phyloP scores from a whole-genome alignment of 306 rosid genomes.

The Ziziphus jujuba region DNA sequence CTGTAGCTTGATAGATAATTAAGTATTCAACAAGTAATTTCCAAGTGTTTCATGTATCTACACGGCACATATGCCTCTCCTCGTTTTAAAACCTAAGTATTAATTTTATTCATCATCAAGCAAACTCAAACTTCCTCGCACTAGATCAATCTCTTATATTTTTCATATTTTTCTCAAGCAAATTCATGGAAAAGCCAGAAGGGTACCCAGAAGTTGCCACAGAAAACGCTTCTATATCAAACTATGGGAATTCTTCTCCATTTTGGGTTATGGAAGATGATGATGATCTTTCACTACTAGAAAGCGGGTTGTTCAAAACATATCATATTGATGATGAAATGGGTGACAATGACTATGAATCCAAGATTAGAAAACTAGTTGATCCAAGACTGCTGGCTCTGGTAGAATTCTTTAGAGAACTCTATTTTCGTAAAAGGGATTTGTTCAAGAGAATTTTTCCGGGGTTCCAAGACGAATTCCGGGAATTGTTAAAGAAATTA shows the following conservation, averaged over 20 bases:
- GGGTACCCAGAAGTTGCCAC: slow-evolving; percentile 22
- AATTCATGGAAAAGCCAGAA: slow-evolving; percentile 30
- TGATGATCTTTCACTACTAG: slow-evolving; percentile 26
- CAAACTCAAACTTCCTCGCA: background rate
- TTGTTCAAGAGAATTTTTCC: slow-evolving; percentile 35
- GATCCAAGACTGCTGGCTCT: slow-evolving; percentile 34
- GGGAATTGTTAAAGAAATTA: slow-evolving; percentile 25
- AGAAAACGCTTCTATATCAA: background rate
- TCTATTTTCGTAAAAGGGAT: slow-evolving; percentile 32
- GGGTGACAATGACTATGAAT: slow-evolving; percentile 23
- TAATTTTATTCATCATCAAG: too few relatives aligned
- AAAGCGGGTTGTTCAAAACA: too few relatives aligned
- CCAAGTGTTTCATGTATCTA: too few relatives aligned
- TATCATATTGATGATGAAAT: slow-evolving; percentile 17
- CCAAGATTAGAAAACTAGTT: slow-evolving; percentile 20
- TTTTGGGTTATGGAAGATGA: background rate
- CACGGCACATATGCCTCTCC: too few relatives aligned
- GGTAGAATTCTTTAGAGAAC: slow-evolving; percentile 43
- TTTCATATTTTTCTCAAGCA: background rate
- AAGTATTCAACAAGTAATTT: too few relatives aligned
- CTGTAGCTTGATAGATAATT: too few relatives aligned
- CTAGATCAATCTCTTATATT: background rate
- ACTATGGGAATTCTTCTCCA: background rate
- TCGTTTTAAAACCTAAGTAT: too few relatives aligned
- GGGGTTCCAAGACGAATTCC: slow-evolving; percentile 9